Percentiles rank a stretch among this genome's conserved stretches.
phyloP scores from a whole-genome alignment of 73 alveolate species.

The Diophrys sp. region DNA sequence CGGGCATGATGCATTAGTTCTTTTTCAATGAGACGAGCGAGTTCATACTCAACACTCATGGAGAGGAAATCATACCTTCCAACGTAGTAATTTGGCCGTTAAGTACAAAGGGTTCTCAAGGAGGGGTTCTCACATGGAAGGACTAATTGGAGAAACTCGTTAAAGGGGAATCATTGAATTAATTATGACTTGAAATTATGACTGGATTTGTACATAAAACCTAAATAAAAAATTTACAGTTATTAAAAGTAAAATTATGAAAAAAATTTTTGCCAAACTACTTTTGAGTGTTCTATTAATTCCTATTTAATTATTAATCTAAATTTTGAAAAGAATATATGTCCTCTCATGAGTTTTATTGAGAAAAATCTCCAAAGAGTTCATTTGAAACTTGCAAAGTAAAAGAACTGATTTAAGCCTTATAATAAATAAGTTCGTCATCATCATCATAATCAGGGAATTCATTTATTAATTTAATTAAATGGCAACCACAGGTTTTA shows the following conservation, averaged over 20 bases:
- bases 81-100: conserved; percentile 36
- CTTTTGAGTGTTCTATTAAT: no score
- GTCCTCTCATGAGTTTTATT: no score
- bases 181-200: neutral
- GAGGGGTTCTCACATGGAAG: conserved; percentile 37
- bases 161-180: neutral
- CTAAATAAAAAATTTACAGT: neutral
- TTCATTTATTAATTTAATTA: no score
- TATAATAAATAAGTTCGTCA: no score
- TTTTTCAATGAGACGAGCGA: conserved; percentile 35
- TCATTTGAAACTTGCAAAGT: no score
- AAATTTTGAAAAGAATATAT: no score
- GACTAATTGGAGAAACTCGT: conserved; percentile 30
- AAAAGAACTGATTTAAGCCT: no score
- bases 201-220: no score
- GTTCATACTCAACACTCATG: conserved; percentile 34
- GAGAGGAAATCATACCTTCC: conserved; percentile 18
- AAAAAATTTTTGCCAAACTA: neutral
- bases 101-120: conserved; percentile 10
- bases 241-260: neutral
- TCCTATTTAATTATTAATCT: no score
- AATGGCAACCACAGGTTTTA: no score
- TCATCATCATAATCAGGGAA: no score
- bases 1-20: conserved; percentile 32
- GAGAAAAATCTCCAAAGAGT: no score